Evolutionary conservation across 768 basidiomycete species (phyloP), one percentile per base, ranked within the genome.

Genomic region (Russula lepida): DNA sequence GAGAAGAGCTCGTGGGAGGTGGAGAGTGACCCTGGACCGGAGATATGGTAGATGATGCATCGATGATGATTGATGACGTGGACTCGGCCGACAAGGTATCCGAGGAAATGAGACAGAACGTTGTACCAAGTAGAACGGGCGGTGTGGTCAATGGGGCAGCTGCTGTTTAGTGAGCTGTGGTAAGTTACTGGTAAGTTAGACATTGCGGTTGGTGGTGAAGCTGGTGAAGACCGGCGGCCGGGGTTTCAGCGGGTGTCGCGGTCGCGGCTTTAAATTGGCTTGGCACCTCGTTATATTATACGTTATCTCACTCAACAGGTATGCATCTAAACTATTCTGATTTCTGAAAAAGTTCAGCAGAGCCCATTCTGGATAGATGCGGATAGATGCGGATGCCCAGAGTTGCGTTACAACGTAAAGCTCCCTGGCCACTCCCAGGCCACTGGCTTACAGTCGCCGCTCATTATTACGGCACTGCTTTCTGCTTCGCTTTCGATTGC

Each of bases 1-100:
- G 91, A 89, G 6, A 94, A 97, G 30, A 81, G 78, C 71, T 92
- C 87, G 64, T 95, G 85, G 6, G 90, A 81, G 15, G 74, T 78
- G 2, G 91, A 88, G 53, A 95, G 78, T 35, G 49, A 48, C 15
- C 56, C 46, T 6, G 68, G 71, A 19, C 33, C 28, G 19, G 37
- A 15, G 8, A 15, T 12, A 19, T 6, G 39, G 9, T 21, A 33
- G 8, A 21, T n/a, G 57, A 41, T 2, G 47, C 9, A 17, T 21
- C 15, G 33, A n/a, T n/a, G n/a, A n/a, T n/a, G n/a, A n/a, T n/a
- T n/a, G n/a, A n/a, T n/a, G n/a, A n/a, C n/a, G n/a, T n/a, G n/a
- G n/a, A n/a, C n/a, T n/a, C n/a, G n/a, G n/a, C n/a, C n/a, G 56
- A 27, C 25, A 48, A 50, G 52, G 55, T 62, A 46, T 59, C 64